Conservation (phyloP, 1,284 basidiomycete genomes). For the Flammula alnicola region DNA sequence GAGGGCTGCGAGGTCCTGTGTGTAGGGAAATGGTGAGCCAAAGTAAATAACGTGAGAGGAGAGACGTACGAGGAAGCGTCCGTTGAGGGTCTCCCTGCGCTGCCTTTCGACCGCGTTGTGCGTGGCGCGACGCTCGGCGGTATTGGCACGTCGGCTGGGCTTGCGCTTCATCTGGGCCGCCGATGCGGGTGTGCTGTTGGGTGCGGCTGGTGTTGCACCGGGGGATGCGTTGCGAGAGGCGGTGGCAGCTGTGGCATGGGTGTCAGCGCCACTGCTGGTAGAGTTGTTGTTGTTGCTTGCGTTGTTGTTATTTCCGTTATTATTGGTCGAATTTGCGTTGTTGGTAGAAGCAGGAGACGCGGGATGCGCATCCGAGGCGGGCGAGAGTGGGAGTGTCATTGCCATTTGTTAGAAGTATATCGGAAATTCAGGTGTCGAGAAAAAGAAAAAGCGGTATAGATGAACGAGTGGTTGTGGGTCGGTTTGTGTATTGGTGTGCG, state of each 20-base stretch:
- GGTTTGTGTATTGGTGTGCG: constrained; percentile 2
- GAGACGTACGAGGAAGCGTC: constrained; percentile 78
- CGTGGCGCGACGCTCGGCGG: constrained; percentile 90
- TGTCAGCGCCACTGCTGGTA: no score
- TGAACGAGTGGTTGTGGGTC: constrained; percentile 15
- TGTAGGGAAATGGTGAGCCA: constrained; percentile 9
- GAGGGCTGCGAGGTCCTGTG: constrained; percentile 83
- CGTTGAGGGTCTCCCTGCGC: constrained; percentile 89
- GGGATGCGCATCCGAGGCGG: constrained; percentile 53
- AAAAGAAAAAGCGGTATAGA: constrained; percentile 10
- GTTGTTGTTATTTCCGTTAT: constrained; percentile 29
- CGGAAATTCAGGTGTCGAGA: constrained; percentile 1
- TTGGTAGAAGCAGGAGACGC: constrained; percentile 49
- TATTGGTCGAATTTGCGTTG: constrained; percentile 26
- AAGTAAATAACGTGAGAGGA: constrained; percentile 11
- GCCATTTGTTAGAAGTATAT: constrained; percentile 43
- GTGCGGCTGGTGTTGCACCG: constrained; percentile 29
- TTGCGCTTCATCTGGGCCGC: constrained; percentile 64
- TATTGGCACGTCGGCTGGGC: constrained; percentile 84
- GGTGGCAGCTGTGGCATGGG: constrained; percentile 13
- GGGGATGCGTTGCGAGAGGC: constrained; percentile 28
- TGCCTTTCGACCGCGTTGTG: constrained; percentile 96
- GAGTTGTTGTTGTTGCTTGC: constrained; percentile 14
- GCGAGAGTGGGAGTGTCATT: constrained; percentile 56
- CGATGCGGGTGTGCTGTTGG: constrained; percentile 32